Evolutionary conservation across 2,329 filamentous ascomycete species (phyloP).

Genomic region (Colletotrichum endophyticum): DNA sequence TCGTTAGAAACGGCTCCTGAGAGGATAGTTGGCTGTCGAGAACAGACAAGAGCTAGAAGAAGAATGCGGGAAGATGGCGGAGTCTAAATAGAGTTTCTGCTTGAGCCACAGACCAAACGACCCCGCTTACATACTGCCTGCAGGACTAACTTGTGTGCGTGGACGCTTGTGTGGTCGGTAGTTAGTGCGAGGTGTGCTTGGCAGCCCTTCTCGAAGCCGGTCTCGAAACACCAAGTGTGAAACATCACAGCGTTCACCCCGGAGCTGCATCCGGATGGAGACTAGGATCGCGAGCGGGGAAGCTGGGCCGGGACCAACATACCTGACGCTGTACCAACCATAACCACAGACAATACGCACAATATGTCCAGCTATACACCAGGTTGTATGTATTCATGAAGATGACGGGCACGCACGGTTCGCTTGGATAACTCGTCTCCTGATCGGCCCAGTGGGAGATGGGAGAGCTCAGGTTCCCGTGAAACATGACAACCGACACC

Average conservation of each 20-base stretch:
- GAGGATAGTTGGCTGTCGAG: neutral
- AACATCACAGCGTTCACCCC: slow-evolving; percentile 15
- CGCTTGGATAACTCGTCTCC: neutral
- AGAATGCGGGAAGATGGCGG: neutral
- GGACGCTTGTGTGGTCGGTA: neutral
- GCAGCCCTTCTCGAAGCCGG: slow-evolving; percentile 12
- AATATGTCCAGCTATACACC: neutral
- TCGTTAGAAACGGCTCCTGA: neutral
- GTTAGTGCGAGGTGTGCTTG: neutral
- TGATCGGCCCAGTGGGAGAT: neutral
- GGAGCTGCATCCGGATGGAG: neutral
- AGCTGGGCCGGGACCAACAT: neutral
- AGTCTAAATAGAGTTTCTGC: slow-evolving; percentile 17
- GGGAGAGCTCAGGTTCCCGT: neutral
- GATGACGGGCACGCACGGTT: neutral
- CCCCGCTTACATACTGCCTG: neutral
- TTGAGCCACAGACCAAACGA: neutral
- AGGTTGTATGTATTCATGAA: neutral
- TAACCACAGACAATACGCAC: neutral
- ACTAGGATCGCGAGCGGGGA: slow-evolving; percentile 8
- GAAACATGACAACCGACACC: slow-evolving; percentile 11
- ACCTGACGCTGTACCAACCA: neutral
- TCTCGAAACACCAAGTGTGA: slow-evolving; percentile 12
- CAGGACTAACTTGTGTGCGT: neutral
- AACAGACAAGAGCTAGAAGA: neutral